Conservation (phyloP, 2,329 filamentous ascomycete species). For the Colletotrichum chlorophyti region DNA sequence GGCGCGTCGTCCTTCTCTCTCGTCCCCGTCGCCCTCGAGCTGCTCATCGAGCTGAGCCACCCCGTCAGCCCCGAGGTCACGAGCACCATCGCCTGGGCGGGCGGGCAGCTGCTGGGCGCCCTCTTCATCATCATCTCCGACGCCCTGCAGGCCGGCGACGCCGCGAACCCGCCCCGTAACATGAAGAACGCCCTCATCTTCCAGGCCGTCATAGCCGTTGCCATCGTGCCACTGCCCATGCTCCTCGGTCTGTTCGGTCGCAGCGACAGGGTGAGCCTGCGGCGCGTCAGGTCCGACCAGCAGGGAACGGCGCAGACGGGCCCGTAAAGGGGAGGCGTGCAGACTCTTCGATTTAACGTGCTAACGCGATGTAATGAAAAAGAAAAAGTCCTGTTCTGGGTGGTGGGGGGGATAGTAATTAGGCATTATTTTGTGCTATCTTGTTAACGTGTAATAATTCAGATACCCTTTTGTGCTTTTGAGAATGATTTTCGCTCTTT, state of each 20-base stretch:
- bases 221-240: slow-evolving; percentile 71
- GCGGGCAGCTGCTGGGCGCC: slow-evolving; percentile 84
- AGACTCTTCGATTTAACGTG: no score
- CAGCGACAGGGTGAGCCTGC: slow-evolving; percentile 54
- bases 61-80: slow-evolving; percentile 88
- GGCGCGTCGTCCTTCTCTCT: slow-evolving; percentile 83
- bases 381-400: no score
- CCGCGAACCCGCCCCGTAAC: slow-evolving; percentile 67
- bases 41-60: slow-evolving; percentile 84
- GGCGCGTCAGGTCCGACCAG: slow-evolving; percentile 54
- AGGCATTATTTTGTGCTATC: background rate
- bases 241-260: slow-evolving; percentile 75
- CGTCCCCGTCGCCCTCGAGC: slow-evolving; percentile 86
- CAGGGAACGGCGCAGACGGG: background rate
- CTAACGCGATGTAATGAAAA: no score
- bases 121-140: slow-evolving; percentile 86
- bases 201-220: slow-evolving; percentile 73
- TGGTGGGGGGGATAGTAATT: background rate
- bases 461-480: background rate
- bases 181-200: slow-evolving; percentile 83
- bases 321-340: no score
- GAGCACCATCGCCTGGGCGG: slow-evolving; percentile 82
- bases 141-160: slow-evolving; percentile 66
- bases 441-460: background rate
- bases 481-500: no score